Base-by-base conservation (phyloP, 768 basidiomycete species). In the Amanita pseudoporphyria region DNA sequence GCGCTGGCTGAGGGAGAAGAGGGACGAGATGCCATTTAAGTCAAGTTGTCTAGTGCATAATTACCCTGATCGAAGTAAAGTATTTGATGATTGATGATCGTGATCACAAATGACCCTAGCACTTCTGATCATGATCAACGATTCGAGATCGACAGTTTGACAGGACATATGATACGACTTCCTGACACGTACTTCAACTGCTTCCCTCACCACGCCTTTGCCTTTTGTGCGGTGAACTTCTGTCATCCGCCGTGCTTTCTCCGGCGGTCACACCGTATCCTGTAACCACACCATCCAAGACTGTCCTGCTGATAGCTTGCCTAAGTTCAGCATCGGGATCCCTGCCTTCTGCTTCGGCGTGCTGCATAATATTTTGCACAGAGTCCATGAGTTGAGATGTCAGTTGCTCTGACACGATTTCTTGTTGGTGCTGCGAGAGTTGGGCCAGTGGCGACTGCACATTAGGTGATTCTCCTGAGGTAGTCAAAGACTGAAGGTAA, bases 261-360 rank as follows among this genome's bases (percentile, higher is more conserved):
- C 57, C 56, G 13, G 44, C 53, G n/a, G 53, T 56, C 64, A 84
- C 70, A 12, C 72, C 69, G 58, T 73, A 81, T 3, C 87, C 87
- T 13, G 77, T 71, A 10, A 71, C 60, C 40, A 88, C 68, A 36
- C 87, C 82, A 57, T 82, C 71, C 30, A 87, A 63, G 42, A 94
- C 84, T 13, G 81, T 77, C 57, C 71, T 64, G 32, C 77, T 65
- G 41, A 92, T 88, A 9, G 76, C 73, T 48, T 69, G 69, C 44
- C 78, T 69, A 46, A 92, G 71, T 58, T 82, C 77, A 22, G 77
- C 76, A 18, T 89, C 83, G 30, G 80, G 82, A 62, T 87, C 78
- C 26, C 71, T 67, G 6, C 82, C 84, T 54, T 80, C 76, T 50
- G 73, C 71, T 45, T 71, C 68, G 37, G 71, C 70, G 38, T 67